A percentile compares a stretch with the other conserved stretches of the same genome.
Evolutionary conservation across 306 rosid species (phyloP).

Genomic region (Inga laurina): DNA sequence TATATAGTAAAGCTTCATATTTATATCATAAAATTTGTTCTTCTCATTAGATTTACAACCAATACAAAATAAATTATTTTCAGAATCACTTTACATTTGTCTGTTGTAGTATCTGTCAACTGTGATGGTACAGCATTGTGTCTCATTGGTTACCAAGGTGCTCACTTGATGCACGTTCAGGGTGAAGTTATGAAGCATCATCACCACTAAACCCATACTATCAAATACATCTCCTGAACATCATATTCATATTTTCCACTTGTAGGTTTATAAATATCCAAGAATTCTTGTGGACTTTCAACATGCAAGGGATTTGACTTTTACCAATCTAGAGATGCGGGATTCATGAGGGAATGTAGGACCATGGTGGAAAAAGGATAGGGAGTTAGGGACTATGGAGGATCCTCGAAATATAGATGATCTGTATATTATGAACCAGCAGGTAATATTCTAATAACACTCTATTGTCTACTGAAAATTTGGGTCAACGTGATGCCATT

Average conservation of each 20-base stretch:
- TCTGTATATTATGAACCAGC: not conserved
- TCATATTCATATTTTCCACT: not conserved
- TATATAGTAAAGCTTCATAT: not conserved
- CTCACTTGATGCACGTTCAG: not conserved
- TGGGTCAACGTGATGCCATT: not conserved
- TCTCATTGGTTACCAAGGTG: not conserved
- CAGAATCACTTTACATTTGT: not conserved
- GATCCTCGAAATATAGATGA: not conserved
- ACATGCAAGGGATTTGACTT: slow-evolving; percentile 2
- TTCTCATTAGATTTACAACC: not conserved
- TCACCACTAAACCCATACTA: not conserved
- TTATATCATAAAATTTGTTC: not conserved
- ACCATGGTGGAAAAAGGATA: not conserved
- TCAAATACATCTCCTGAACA: not conserved
- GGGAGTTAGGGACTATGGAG: not conserved
- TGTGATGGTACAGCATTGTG: not conserved
- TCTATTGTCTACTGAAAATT: not conserved
- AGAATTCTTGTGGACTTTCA: not conserved
- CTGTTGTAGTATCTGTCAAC: not conserved
- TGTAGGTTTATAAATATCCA: not conserved
- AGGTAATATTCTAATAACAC: not conserved
- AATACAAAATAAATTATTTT: not conserved
- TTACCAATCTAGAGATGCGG: not conserved
- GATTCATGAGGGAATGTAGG: not conserved
- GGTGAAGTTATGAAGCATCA: not conserved